phyloP scores from a whole-genome alignment of 495 filamentous ascomycete species.

The Collariella sp. region DNA sequence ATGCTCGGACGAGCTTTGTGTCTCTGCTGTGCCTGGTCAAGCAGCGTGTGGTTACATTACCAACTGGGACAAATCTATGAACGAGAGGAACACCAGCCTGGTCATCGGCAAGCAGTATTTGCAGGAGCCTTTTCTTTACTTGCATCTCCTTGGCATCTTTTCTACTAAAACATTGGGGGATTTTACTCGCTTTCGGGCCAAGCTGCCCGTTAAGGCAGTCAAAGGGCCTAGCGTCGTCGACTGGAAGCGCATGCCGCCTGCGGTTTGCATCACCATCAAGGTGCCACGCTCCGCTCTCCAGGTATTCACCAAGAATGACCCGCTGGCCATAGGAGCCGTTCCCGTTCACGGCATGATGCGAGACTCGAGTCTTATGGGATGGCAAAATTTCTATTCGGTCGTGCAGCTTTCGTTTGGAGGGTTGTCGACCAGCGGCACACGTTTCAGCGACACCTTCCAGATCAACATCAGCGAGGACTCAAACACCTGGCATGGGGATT shows the following conservation, averaged over 20 bases:
- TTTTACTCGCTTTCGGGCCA: not conserved
- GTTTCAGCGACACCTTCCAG: slow-evolving; percentile 20
- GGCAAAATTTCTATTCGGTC: slow-evolving; percentile 20
- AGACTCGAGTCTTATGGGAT: slow-evolving; percentile 9
- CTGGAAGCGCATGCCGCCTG: slow-evolving; percentile 30
- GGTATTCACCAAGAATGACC: slow-evolving; percentile 3
- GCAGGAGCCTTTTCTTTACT: not conserved
- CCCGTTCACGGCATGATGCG: slow-evolving; percentile 10
- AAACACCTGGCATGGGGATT: slow-evolving; percentile 25
- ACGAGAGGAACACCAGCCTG: not conserved
- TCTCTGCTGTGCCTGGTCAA: not conserved
- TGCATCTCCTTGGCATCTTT: not conserved
- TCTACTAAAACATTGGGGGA: not conserved
- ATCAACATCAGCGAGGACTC: slow-evolving; percentile 23
- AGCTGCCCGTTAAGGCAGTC: not conserved
- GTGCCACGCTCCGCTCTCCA: slow-evolving; percentile 20
- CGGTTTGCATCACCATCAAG: slow-evolving; percentile 30
- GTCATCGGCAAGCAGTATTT: not conserved
- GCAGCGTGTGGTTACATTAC: not conserved
- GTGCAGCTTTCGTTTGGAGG: slow-evolving; percentile 32
- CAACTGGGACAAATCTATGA: not conserved
- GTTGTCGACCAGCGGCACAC: slow-evolving; percentile 18
- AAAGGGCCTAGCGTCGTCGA: not conserved
- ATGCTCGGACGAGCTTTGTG: not conserved
- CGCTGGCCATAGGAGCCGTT: slow-evolving; percentile 4